phyloP scores from a whole-genome alignment of 106 monocot genomes.

The Dendrobium catenatum region DNA sequence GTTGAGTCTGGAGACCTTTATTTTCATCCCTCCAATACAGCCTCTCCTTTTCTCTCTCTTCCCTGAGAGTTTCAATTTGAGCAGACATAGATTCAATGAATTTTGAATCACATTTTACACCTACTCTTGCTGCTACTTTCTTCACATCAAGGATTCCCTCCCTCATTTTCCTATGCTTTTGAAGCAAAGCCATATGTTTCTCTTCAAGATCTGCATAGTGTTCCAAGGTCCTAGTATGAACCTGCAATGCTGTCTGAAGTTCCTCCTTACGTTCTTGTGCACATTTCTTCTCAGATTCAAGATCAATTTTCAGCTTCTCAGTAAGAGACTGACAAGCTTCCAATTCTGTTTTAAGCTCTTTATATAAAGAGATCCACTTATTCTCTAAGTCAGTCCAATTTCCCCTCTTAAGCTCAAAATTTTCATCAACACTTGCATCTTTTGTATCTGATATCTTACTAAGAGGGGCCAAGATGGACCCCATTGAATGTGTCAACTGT shows the following conservation, averaged over 20 bases:
- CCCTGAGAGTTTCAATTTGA: conserved; percentile 55
- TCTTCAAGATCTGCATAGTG: conserved; percentile 90
- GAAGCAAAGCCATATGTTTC: conserved; percentile 64
- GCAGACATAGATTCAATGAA: conserved; percentile 65
- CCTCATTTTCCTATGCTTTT: conserved; percentile 51
- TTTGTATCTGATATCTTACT: no score
- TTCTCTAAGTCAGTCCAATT: conserved; percentile 62
- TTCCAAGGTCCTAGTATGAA: conserved; percentile 70
- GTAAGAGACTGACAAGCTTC: conserved; percentile 41
- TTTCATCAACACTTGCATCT: conserved; percentile 4
- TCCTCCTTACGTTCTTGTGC: conserved; percentile 73
- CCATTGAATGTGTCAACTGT: conserved; percentile 23
- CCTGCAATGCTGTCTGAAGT: conserved; percentile 67
- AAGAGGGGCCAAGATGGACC: background rate
- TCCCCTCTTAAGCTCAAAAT: conserved; percentile 31
- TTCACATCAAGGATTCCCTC: conserved; percentile 76
- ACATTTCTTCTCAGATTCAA: conserved; percentile 79
- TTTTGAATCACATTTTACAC: conserved; percentile 51
- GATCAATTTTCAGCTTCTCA: conserved; percentile 48
- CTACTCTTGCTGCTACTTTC: conserved; percentile 58
- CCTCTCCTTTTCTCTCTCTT: conserved; percentile 76
- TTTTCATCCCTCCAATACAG: conserved; percentile 77
- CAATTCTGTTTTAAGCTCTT: conserved; percentile 71
- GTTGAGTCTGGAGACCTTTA: conserved; percentile 58
- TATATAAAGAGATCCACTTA: conserved; percentile 58